Conservation (phyloP, 2,329 filamentous ascomycete genomes). For the Pyrenochaeta sp. region DNA sequence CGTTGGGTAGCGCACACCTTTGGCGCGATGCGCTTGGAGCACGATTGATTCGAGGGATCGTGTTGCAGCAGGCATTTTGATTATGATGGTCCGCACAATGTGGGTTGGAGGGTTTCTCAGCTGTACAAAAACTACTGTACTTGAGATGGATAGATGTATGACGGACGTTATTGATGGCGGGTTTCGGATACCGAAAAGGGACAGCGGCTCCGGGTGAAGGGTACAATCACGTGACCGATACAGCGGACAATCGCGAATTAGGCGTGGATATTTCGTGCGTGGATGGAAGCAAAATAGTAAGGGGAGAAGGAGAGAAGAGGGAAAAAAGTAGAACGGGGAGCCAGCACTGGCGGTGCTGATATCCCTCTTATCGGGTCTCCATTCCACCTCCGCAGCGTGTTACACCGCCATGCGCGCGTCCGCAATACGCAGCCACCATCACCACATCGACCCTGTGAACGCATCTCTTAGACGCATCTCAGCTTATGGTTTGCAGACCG, state of each 20-base stretch:
- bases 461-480: neutral
- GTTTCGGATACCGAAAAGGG: neutral
- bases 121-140: neutral
- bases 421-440: constrained; percentile 10
- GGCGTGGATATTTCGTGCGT: neutral
- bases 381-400: constrained; percentile 5
- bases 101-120: neutral
- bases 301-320: neutral
- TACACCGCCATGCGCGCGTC: constrained; percentile 8
- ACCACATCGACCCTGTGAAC: neutral
- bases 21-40: constrained; percentile 46
- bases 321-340: neutral
- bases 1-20: constrained; percentile 44
- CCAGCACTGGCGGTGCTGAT: neutral
- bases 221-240: neutral
- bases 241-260: neutral
- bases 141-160: neutral
- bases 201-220: neutral
- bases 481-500: constrained; percentile 6
- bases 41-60: constrained; percentile 43
- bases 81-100: neutral
- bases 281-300: neutral
- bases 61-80: constrained; percentile 35
- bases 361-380: constrained; percentile 13
- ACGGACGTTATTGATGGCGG: neutral